Evolutionary conservation across 192 early-diverging fungal species (phyloP), one percentile per base, ranked within the genome.

Genomic region (Chytriomyces sp.): DNA sequence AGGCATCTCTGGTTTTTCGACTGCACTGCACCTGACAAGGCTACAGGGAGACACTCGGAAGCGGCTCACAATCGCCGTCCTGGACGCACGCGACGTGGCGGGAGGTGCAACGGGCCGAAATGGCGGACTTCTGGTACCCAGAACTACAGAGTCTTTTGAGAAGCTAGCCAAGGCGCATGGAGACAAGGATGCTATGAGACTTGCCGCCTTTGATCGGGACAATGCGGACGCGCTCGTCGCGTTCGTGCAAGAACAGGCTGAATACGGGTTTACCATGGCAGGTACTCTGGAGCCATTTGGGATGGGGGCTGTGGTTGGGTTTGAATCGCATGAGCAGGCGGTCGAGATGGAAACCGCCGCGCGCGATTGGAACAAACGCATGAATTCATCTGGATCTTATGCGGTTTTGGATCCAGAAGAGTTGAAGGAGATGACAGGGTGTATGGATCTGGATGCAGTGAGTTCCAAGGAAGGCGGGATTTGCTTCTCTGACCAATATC

Each of bases 101-200:
- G 65, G 65, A 32, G 86, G 86, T 10, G 86, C 86, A n/a, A 85
- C 86, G 17, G 86, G 86, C 5, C 73, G 86, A 12, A 88, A 88
- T 61, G 86, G 86, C 36, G 85, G 82, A 0, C 73, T 82, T 31
- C 31, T 81, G 26, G 60, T 76, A 39, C 78, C 84, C 4, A 73
- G 76, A 17, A 28, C 30, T 32, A 26, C 55, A 49, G 73, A 31
- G 3, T 38, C 38, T 3, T 69, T 64, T 44, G 25, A 22, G 17
- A 44, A 41, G 25, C 8, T 52, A 49, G 8, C 33, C 7, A 49
- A n/a, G 25, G 25, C 39, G 54, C 37, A 54, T n/a, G 74, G 53
- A 59, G 70, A 12, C 31, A 19, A 39, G 19, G 59, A 62, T 17
- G 59, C 59, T 7, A 39, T 14, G 39, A 38, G 63, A 19, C 38